Evolutionary conservation across 1,139 yeast genomes (phyloP), one percentile per base, ranked within the genome.

Genomic region (Kluyveromyces sp.): DNA sequence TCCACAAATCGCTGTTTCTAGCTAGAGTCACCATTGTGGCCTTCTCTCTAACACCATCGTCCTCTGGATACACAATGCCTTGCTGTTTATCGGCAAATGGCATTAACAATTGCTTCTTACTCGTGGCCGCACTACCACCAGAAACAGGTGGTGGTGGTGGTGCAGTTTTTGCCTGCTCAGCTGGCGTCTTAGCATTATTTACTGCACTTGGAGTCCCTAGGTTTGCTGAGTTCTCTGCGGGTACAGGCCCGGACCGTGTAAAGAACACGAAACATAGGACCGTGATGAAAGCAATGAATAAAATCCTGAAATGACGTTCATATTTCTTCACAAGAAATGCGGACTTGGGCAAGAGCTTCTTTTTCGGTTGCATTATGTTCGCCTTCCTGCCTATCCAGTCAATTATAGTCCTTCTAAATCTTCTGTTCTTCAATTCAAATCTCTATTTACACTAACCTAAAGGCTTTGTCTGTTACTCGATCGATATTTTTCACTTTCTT

Each of bases 21-120:
- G 88, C 90, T 43, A 88, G 67, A 2, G 89, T 75, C 48, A 88
- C 81, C 61, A 87, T 78, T 0, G 89, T 80, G 6, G 92, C 95
- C 53, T 77, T 79, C 48, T 74, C 78, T 48, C 72, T 74, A 28
- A 39, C 46, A 26, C 65, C 64, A 46, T 61, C 65, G 42, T 62
- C 62, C 32, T 45, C 47, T 8, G 65, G 66, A 36, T 58, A 61
- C 7, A 49, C 45, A 5, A 61, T 61, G 6, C 50, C 47, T 48
- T 62, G 66, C 7, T 59, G 53, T 29, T 48, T 51, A 48, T 62
- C 66, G 4, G 63, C 54, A 38, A 51, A 54, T 7, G 66, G 65
- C 47, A 57, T 48, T 37, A 50, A 36, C 41, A 56, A 55, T 25
- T 26, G 32, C 15, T 4, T 7, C 34, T 33, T 33, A 10, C 15